Conservation (phyloP, 2,329 filamentous ascomycete genomes). For the Talaromyces rugulosus region DNA sequence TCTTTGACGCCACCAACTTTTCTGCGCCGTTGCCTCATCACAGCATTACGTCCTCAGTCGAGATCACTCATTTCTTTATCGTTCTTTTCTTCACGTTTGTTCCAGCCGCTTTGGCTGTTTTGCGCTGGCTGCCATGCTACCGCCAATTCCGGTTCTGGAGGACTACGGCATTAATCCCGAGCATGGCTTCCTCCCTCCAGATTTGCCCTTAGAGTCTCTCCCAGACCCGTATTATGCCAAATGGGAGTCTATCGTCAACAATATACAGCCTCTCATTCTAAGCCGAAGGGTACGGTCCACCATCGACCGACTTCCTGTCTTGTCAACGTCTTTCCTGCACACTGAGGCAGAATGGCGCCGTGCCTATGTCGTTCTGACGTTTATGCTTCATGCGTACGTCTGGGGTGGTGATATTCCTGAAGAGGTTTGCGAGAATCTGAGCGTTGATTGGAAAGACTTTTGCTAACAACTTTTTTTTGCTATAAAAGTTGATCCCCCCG, state of each 20-base stretch:
- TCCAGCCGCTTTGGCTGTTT: background rate
- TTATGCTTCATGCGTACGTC: conserved; percentile 80
- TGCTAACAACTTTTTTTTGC: background rate
- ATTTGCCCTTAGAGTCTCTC: conserved; percentile 72
- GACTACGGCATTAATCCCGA: conserved; percentile 66
- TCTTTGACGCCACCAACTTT: background rate
- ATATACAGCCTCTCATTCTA: conserved; percentile 81
- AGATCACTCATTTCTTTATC: background rate
- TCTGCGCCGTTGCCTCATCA: background rate
- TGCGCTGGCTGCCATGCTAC: conserved; percentile 34
- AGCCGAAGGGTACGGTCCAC: conserved; percentile 77
- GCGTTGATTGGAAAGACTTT: background rate
- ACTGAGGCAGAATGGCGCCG: conserved; percentile 87
- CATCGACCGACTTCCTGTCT: conserved; percentile 74
- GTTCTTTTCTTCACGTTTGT: background rate
- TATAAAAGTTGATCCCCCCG: conserved; percentile 61
- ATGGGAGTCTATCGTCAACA: conserved; percentile 84
- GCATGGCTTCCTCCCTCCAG: conserved; percentile 82
- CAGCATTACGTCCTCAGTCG: background rate
- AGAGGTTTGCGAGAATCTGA: conserved; percentile 50
- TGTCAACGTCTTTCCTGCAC: conserved; percentile 76
- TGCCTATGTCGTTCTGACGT: conserved; percentile 73
- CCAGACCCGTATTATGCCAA: conserved; percentile 90
- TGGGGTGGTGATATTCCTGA: conserved; percentile 76
- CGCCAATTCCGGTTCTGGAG: conserved; percentile 50